These are phyloP conservation scores for Fusarium agapanthi DNA, from an alignment of 2,329 filamentous ascomycete species.

Conservation along the genomic window DNA sequence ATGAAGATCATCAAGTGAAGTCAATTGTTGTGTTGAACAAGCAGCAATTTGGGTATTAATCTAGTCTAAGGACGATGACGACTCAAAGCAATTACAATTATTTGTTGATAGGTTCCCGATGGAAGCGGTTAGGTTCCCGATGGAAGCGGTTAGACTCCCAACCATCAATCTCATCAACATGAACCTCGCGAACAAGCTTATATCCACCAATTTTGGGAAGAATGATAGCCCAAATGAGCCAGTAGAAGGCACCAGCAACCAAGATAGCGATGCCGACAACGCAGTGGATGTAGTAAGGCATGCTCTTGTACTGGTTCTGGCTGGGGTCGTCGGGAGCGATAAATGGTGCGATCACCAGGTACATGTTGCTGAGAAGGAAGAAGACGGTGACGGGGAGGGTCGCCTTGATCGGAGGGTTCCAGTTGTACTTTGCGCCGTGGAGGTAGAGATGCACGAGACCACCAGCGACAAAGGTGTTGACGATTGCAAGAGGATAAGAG, in stretches of 20 bases:
- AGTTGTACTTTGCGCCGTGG: slow-evolving; percentile 57
- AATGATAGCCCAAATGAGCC: slow-evolving; percentile 63
- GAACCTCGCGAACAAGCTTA: slow-evolving; percentile 62
- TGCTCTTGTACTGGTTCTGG: slow-evolving; percentile 61
- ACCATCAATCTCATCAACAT: slow-evolving; percentile 66
- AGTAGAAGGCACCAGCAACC: slow-evolving; percentile 62
- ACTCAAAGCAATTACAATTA: not conserved
- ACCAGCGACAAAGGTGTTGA: slow-evolving; percentile 63
- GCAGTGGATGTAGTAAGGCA: slow-evolving; percentile 68
- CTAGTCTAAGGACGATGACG: slow-evolving; percentile 6
- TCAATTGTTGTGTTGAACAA: not conserved
- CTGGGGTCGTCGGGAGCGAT: slow-evolving; percentile 58
- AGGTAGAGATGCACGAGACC: slow-evolving; percentile 64
- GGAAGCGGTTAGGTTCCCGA: slow-evolving; percentile 67
- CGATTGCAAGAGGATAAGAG: slow-evolving; percentile 68
- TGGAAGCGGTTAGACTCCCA: slow-evolving; percentile 68
- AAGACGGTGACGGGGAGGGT: slow-evolving; percentile 64
- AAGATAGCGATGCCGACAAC: slow-evolving; percentile 65
- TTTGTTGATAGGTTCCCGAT: slow-evolving; percentile 49
- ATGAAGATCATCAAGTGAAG: not conserved
- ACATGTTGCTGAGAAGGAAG: slow-evolving; percentile 69
- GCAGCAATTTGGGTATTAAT: slow-evolving; percentile 18
- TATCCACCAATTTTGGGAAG: slow-evolving; percentile 63
- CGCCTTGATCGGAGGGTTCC: slow-evolving; percentile 64
- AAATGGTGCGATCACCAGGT: slow-evolving; percentile 68